These are phyloP conservation scores for Dictyostelium firmibasis DNA, from an alignment of 78 protist species.

Conservation along the genomic window DNA sequence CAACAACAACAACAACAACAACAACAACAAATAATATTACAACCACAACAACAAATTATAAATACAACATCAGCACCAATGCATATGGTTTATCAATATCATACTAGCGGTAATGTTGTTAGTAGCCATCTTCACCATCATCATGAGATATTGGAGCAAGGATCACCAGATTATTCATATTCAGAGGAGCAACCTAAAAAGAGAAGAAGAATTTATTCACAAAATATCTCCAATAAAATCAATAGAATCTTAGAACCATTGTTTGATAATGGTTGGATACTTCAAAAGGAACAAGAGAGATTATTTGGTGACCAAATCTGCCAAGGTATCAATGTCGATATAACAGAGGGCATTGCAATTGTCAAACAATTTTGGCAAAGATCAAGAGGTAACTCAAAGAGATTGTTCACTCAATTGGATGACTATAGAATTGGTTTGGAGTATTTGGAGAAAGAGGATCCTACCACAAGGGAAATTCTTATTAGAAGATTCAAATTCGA, in stretches of 20 bases:
- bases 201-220: constrained; percentile 58
- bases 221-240: constrained; percentile 38
- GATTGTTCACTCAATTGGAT: constrained; percentile 67
- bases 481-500: constrained; percentile 29
- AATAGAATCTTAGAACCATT: constrained; percentile 40
- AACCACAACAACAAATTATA: neutral
- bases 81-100: neutral
- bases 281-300: constrained; percentile 45
- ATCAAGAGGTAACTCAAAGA: constrained; percentile 64
- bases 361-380: constrained; percentile 72
- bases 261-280: constrained; percentile 64
- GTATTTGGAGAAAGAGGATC: constrained; percentile 17
- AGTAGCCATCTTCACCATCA: neutral
- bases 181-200: constrained; percentile 50
- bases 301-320: constrained; percentile 29
- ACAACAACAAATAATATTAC: neutral
- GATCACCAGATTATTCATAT: neutral
- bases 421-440: constrained; percentile 75
- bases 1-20: neutral
- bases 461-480: neutral
- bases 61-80: neutral
- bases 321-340: constrained; percentile 25
- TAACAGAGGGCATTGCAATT: constrained; percentile 20
- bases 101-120: neutral
- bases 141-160: neutral